Evolutionary conservation across 441 rosid species (phyloP).

Genomic region (Hypseocharis bilobata): DNA sequence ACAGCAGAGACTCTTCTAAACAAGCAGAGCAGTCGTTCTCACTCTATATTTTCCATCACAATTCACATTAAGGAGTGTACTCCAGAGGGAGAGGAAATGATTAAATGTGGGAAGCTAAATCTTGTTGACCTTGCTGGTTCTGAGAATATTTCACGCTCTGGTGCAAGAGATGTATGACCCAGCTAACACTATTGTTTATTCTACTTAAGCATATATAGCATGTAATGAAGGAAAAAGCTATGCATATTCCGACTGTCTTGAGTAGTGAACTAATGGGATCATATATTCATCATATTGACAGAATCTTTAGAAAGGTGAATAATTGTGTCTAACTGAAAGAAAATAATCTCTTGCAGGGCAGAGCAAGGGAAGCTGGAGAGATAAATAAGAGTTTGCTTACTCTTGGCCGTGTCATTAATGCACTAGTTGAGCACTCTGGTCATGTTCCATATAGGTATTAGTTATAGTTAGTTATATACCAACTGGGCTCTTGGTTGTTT

Average conservation of each 20-base stretch:
- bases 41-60: conserved; percentile 92
- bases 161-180: conserved; percentile 81
- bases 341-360: conserved; percentile 51
- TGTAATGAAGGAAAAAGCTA: not conserved
- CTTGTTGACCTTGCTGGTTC: conserved; percentile 99
- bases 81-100: conserved; percentile 95
- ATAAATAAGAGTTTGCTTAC: conserved; percentile 97
- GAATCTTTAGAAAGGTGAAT: conserved; percentile 6
- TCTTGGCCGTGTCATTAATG: conserved; percentile 93
- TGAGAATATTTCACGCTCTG: conserved; percentile 94
- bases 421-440: conserved; percentile 93
- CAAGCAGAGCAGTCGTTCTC: conserved; percentile 99
- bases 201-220: not conserved
- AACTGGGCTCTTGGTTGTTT: conserved; percentile 10
- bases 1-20: conserved; percentile 97
- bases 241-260: too few species aligned
- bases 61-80: conserved; percentile 93
- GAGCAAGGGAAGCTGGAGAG: conserved; percentile 99
- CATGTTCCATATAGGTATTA: conserved; percentile 91
- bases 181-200: not conserved
- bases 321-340: conserved; percentile 8
- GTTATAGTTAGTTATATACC: not conserved
- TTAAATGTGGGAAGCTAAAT: conserved; percentile 91
- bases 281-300: too few species aligned
- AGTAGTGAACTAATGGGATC: too few species aligned